Percentiles rank a stretch among this genome's conserved stretches.
Conservation (phyloP, 441 rosid species). For the Brassica hybrid region DNA sequence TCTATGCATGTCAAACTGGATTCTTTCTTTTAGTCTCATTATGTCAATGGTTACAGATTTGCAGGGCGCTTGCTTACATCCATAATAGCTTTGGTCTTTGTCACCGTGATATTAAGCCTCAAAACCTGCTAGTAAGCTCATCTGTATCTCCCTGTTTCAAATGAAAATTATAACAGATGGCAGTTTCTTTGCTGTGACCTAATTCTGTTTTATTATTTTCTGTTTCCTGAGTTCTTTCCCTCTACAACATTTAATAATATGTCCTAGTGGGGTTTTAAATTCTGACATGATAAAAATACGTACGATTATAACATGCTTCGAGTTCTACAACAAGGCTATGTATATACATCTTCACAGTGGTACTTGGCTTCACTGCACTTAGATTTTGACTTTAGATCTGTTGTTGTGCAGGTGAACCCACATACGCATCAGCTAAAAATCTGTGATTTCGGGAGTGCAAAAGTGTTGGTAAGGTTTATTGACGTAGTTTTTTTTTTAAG, state of each 20-base stretch:
- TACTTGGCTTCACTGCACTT: conserved; percentile 16
- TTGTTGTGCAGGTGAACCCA: conserved; percentile 82
- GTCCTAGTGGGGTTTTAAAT: conserved; percentile 4
- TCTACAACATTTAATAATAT: conserved; percentile 1
- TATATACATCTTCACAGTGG: conserved; percentile 7
- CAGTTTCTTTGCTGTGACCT: conserved; percentile 17
- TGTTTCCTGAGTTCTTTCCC: neutral
- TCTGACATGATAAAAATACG: conserved; percentile 20
- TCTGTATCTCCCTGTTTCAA: conserved; percentile 19
- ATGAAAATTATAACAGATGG: conserved; percentile 12
- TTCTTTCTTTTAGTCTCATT: conserved; percentile 7
- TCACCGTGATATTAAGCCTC: conserved; percentile 96
- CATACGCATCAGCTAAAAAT: conserved; percentile 96
- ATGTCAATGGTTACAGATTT: conserved; percentile 62
- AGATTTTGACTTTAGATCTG: conserved; percentile 27
- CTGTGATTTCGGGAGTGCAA: conserved; percentile 99
- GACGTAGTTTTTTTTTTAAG: neutral
- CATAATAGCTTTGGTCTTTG: conserved; percentile 89
- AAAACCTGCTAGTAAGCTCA: conserved; percentile 76
- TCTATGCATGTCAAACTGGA: neutral
- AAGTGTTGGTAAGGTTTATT: conserved; percentile 75
- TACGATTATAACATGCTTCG: conserved; percentile 7
- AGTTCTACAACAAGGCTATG: neutral
- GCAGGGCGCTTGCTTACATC: conserved; percentile 90
- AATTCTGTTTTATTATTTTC: neutral